Evolutionary conservation across 1,284 basidiomycete species (phyloP).

Genomic region (Ustilago tritici): DNA sequence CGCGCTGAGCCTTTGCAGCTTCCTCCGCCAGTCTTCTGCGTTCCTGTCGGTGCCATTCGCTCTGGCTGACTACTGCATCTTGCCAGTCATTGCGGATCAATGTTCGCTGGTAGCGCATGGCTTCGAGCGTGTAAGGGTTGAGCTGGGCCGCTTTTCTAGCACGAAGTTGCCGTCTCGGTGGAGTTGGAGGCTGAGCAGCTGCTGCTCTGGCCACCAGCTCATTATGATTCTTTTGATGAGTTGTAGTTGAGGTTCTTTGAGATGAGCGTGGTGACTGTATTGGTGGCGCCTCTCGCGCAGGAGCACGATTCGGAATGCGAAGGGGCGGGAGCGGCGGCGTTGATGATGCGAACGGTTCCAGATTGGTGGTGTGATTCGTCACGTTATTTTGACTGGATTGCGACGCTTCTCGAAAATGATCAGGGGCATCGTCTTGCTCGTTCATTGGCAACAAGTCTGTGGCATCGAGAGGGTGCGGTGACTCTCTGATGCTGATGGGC

Average conservation of each 20-base stretch:
- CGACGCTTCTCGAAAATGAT: not conserved
- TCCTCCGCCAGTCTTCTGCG: slow-evolving; percentile 40
- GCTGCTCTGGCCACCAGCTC: slow-evolving; percentile 34
- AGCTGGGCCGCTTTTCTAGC: slow-evolving; percentile 69
- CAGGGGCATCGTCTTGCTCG: not conserved
- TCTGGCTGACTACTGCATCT: slow-evolving; percentile 70
- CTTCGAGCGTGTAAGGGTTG: slow-evolving; percentile 70
- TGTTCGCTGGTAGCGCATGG: slow-evolving; percentile 64
- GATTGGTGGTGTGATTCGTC: not conserved
- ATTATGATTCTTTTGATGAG: slow-evolving; percentile 12
- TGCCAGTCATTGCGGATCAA: slow-evolving; percentile 70
- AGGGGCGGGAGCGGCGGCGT: slow-evolving; percentile 24
- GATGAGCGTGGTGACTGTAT: not conserved
- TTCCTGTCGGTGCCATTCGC: slow-evolving; percentile 57
- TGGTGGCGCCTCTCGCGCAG: slow-evolving; percentile 6
- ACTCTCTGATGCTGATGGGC: not conserved
- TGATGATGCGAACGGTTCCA: not conserved
- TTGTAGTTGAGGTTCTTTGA: not conserved
- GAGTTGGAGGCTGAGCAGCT: slow-evolving; percentile 39
- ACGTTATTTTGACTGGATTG: not conserved
- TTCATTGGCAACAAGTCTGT: not conserved
- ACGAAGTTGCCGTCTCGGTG: slow-evolving; percentile 60
- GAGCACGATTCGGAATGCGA: slow-evolving; percentile 13
- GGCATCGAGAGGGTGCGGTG: not conserved
- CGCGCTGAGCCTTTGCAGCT: slow-evolving; percentile 33